These are phyloP conservation scores for Yarrowia keelungensis DNA, from an alignment of 805 yeast genomes.

Conservation along the genomic window DNA sequence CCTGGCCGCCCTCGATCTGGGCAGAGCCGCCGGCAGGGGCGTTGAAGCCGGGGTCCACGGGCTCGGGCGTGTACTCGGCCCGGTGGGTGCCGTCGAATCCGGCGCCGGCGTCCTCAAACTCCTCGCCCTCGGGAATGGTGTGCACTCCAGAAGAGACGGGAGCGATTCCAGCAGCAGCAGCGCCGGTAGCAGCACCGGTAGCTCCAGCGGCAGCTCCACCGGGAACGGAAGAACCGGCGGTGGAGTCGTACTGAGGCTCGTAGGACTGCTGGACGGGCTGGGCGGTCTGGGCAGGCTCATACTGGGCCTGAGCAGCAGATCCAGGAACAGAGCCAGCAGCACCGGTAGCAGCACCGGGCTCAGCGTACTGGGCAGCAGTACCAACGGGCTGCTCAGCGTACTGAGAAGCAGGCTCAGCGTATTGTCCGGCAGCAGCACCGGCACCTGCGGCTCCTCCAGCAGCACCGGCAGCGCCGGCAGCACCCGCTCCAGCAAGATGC, in stretches of 20 bases:
- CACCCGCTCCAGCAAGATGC: not conserved
- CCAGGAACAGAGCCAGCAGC: not conserved
- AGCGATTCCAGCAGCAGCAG: conserved; percentile 12
- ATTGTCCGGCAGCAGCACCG: not conserved
- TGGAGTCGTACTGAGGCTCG: conserved; percentile 12
- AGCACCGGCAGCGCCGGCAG: conserved; percentile 34
- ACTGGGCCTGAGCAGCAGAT: too few species aligned
- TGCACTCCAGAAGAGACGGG: conserved; percentile 25
- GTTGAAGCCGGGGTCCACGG: conserved; percentile 32
- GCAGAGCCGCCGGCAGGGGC: conserved; percentile 29
- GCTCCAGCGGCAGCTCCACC: not conserved
- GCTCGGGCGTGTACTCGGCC: conserved; percentile 23
- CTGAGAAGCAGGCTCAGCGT: not conserved
- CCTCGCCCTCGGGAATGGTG: conserved; percentile 24
- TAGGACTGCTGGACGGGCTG: conserved; percentile 13
- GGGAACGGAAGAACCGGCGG: conserved; percentile 39
- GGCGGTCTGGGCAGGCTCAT: not conserved
- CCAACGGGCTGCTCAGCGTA: not conserved
- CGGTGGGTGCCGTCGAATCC: conserved; percentile 36
- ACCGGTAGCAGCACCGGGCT: not conserved
- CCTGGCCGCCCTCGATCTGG: conserved; percentile 5
- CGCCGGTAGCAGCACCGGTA: not conserved
- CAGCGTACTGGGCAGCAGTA: not conserved
- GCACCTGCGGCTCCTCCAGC: not conserved
- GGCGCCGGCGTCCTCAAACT: conserved; percentile 19